phyloP scores from a whole-genome alignment of 83 land plant species.

The Picea abies region DNA sequence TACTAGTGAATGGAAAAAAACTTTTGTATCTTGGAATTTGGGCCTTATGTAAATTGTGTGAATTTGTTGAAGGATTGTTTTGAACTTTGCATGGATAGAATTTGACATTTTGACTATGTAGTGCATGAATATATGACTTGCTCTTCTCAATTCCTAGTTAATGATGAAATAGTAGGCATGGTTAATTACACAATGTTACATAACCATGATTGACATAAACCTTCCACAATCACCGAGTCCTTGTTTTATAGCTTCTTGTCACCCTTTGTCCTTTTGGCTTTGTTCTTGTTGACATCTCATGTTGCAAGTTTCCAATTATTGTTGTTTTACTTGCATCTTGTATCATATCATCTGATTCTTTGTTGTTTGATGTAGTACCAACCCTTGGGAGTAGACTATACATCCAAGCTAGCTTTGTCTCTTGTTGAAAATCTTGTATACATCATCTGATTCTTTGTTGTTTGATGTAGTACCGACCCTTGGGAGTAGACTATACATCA shows the following conservation, averaged over 20 bases:
- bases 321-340: neutral
- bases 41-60: no score
- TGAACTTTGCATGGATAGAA: no score
- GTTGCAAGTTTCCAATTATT: neutral
- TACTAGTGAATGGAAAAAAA: no score
- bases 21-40: no score
- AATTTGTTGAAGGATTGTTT: no score
- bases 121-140: no score
- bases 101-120: no score
- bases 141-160: no score
- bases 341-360: conserved; percentile 1
- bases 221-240: neutral
- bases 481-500: neutral
- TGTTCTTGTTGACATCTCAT: neutral
- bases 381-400: neutral
- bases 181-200: no score
- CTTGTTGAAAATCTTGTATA: neutral
- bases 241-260: neutral
- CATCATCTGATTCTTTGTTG: neutral
- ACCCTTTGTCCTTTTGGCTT: neutral
- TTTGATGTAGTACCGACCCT: neutral
- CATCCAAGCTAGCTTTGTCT: neutral
- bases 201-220: no score
- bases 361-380: neutral
- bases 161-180: no score